Conservation (phyloP, 768 basidiomycete species). For the Phallus indusiatus region DNA sequence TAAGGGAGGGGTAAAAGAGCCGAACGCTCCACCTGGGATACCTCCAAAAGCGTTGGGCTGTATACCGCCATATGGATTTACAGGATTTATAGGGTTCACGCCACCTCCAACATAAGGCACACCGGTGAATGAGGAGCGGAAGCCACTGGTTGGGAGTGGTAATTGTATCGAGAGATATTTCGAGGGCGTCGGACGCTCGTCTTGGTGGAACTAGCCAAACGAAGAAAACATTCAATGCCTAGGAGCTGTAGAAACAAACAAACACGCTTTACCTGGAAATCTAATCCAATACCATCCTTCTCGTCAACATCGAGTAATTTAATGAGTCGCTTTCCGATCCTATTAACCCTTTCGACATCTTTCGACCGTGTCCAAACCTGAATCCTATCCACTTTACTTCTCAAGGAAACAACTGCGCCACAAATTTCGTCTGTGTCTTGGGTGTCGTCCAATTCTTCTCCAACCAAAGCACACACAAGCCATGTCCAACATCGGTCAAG, state of each 20-base stretch:
- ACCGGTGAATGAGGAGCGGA: conserved; percentile 50
- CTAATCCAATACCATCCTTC: conserved; percentile 74
- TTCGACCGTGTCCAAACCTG: conserved; percentile 86
- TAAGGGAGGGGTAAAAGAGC: neutral
- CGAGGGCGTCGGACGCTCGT: conserved; percentile 70
- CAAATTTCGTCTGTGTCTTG: conserved; percentile 36
- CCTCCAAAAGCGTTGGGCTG: neutral
- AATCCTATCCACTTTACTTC: conserved; percentile 81
- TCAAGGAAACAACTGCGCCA: conserved; percentile 73
- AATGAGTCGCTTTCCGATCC: conserved; percentile 73
- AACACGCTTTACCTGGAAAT: conserved; percentile 67
- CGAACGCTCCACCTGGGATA: neutral
- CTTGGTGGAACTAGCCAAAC: conserved; percentile 64
- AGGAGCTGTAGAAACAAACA: neutral
- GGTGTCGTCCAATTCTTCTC: conserved; percentile 59
- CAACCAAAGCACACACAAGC: conserved; percentile 86
- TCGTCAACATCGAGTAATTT: conserved; percentile 79
- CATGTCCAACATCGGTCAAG: conserved; percentile 87
- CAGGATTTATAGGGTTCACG: neutral
- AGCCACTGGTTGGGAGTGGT: conserved; percentile 49
- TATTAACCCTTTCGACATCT: conserved; percentile 78
- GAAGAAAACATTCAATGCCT: neutral
- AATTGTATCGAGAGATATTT: conserved; percentile 78
- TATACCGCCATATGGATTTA: neutral
- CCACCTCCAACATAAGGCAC: neutral